Conservation (phyloP, 345 rosid species). For the Eucalyptus grandis region DNA sequence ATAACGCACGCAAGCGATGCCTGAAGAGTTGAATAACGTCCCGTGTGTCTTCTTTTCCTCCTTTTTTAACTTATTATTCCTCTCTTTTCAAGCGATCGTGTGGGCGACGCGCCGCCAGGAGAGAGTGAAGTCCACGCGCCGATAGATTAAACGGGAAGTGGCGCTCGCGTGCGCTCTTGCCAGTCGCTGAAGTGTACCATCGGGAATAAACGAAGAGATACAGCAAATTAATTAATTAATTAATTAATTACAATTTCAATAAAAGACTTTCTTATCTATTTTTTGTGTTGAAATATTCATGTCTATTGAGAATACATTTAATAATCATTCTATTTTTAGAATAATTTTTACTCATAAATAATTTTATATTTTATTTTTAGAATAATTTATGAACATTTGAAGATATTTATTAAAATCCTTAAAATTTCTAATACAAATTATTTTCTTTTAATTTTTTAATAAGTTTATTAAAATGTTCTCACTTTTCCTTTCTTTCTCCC, state of each 20-base stretch:
- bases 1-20: neutral
- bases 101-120: neutral
- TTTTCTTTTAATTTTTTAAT: too few relatives aligned
- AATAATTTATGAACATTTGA: accelerated
- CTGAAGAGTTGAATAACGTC: neutral
- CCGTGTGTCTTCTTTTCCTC: neutral
- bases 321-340: too few relatives aligned
- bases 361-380: accelerated
- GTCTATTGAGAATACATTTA: accelerated
- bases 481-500: too few relatives aligned
- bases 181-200: neutral
- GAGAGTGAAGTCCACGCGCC: neutral
- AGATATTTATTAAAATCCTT: too few relatives aligned
- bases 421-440: accelerated
- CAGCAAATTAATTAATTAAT: neutral
- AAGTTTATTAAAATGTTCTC: too few relatives aligned
- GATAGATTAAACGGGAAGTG: accelerated
- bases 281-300: too few relatives aligned
- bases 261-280: too few relatives aligned
- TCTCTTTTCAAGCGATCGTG: neutral
- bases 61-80: neutral
- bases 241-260: too few relatives aligned
- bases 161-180: accelerated
- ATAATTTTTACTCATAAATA: too few relatives aligned
- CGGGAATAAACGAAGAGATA: neutral